A percentile compares a stretch with the other conserved stretches of the same genome.
These are phyloP conservation scores for Stephania cephalantha DNA, from an alignment of 164 flowering plant species.

Conservation along the genomic window DNA sequence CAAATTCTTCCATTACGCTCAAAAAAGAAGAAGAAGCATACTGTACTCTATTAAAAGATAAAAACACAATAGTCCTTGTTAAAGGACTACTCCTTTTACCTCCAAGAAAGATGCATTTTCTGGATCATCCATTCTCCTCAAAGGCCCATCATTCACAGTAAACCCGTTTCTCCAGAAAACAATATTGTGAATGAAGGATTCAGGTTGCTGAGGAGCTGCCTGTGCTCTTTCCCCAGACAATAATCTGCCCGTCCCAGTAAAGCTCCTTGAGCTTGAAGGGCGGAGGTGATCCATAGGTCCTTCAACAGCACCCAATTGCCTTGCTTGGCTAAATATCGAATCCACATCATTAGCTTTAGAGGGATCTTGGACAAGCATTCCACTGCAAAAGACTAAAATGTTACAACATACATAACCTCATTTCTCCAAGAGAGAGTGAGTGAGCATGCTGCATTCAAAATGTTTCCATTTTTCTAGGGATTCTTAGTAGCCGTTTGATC, in stretches of 20 bases:
- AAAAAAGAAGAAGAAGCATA: not conserved
- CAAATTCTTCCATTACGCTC: too few relatives aligned
- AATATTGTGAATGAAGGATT: constrained; percentile 44
- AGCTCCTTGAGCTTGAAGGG: constrained; percentile 63
- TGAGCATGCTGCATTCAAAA: too few relatives aligned
- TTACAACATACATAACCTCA: too few relatives aligned
- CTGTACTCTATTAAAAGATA: not conserved
- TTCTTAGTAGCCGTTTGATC: too few relatives aligned
- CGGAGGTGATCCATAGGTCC: constrained; percentile 48
- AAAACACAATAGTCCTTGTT: not conserved
- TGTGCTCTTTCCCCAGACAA: constrained; percentile 63
- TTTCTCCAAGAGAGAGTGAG: too few relatives aligned
- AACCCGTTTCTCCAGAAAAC: constrained; percentile 87
- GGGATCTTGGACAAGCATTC: constrained; percentile 93
- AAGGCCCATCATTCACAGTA: constrained; percentile 82
- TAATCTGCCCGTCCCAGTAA: constrained; percentile 68
- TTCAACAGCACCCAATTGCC: constrained; percentile 72
- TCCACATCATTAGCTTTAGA: constrained; percentile 70
- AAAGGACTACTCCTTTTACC: constrained; percentile 28
- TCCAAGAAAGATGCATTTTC: constrained; percentile 68
- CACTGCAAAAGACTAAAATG: constrained; percentile 38
- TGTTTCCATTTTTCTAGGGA: too few relatives aligned
- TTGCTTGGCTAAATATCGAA: constrained; percentile 77
- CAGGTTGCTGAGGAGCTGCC: constrained; percentile 53
- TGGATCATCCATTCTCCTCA: constrained; percentile 75